These are phyloP conservation scores for Pleurostoma richardsiae DNA, from an alignment of 2,329 filamentous ascomycete genomes.

Conservation along the genomic window DNA sequence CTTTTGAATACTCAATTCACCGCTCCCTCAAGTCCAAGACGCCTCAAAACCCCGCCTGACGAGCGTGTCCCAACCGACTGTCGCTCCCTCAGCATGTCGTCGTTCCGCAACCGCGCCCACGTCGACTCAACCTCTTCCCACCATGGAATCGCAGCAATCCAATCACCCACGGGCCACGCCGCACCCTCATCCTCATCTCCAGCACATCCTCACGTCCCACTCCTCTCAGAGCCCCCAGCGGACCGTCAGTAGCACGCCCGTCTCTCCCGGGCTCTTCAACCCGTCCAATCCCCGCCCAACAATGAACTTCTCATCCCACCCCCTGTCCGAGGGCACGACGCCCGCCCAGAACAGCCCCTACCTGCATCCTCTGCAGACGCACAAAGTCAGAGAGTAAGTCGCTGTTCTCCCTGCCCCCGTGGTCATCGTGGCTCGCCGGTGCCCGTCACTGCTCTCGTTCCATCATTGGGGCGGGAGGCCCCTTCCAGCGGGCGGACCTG, in stretches of 20 bases:
- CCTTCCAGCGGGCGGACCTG: neutral
- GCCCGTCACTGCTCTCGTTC: neutral
- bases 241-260: constrained; percentile 51
- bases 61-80: too few relatives aligned
- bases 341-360: constrained; percentile 54
- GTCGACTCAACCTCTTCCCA: constrained; percentile 6
- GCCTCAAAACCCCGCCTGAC: too few relatives aligned
- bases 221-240: constrained; percentile 35
- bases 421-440: neutral
- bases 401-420: neutral
- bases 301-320: constrained; percentile 31
- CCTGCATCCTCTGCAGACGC: constrained; percentile 66
- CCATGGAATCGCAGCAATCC: constrained; percentile 23
- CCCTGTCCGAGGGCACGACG: constrained; percentile 49
- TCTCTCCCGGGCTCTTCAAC: constrained; percentile 57
- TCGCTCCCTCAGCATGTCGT: too few relatives aligned
- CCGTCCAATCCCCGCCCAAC: constrained; percentile 38
- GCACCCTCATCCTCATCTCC: constrained; percentile 25
- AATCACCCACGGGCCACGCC: constrained; percentile 9
- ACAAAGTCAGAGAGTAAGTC: constrained; percentile 74
- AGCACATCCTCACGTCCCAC: constrained; percentile 26
- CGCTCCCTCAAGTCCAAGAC: too few relatives aligned
- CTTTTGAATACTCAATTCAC: too few relatives aligned
- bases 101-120: neutral
- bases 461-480: neutral